Evolutionary conservation across 192 early-diverging fungal genomes (phyloP), one percentile per base, ranked within the genome.

Genomic region (Cladochytrium replicatum): DNA sequence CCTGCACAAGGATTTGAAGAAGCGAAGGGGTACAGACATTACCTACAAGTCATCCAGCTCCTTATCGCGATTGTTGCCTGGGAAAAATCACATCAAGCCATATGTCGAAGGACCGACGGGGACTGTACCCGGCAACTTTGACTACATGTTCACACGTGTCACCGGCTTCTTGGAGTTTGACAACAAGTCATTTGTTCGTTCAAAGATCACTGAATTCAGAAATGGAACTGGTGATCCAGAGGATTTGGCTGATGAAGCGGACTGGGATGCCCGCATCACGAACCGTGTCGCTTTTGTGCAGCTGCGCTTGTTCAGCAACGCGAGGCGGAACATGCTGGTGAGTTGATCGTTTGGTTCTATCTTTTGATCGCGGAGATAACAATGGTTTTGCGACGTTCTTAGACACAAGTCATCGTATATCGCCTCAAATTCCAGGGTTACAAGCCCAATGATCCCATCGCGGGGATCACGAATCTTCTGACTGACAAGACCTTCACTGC

Each of bases 391-490:
- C 6, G 9, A 46, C 15, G 6, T 8, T 4, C 40, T 2, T 38
- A 51, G 54, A 23, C 31, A 22, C 42, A 59, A 23, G 13, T 54
- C 3, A 39, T 59, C 24, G 57, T 49, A 2, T 29, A 59, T n/a
- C 24, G 57, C n/a, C 53, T 49, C 32, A 11, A 46, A 27, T 47
- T 59, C 9, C 40, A 43, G 1, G n/a, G 19, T 5, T 7, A 27
- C 15, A 37, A 4, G 21, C 3, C 21, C 19, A 37, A 38, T 6
- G 0, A 32, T 45, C 1, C 27, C 22, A 47, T 30, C 26, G 31
- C 69, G 32, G 77, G 63, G 0, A 58, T 81, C 44, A 61, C 66
- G 25, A 34, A 67, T 13, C 50, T 72, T 11, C 24, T 76, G 8
- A 50, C 70, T 6, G 62, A 67, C 30, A 41, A 60, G 7, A 61